Evolutionary conservation across 2,329 filamentous ascomycete genomes (phyloP).

Genomic region (Epichloe aotearoae): DNA sequence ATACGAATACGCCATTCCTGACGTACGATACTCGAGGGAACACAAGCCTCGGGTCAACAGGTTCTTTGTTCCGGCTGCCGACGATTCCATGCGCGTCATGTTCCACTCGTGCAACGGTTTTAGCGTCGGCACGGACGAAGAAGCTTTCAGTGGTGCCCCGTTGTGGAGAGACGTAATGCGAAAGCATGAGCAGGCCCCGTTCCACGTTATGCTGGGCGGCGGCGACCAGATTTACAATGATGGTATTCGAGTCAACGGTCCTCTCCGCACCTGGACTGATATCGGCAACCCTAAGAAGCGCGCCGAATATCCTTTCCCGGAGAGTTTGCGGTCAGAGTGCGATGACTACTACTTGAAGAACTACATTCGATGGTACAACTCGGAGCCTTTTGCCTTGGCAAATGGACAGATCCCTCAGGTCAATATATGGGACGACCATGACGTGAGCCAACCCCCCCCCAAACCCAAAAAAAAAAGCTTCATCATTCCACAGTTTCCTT

Average conservation of each 20-base stretch:
- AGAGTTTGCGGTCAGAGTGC: constrained; percentile 66
- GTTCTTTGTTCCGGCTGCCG: constrained; percentile 82
- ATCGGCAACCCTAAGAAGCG: constrained; percentile 77
- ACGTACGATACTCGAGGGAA: constrained; percentile 46
- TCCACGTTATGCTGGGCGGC: constrained; percentile 91
- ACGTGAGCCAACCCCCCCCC: constrained; percentile 34
- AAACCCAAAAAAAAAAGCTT: too few species aligned
- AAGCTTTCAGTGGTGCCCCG: constrained; percentile 78
- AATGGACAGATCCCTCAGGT: constrained; percentile 90
- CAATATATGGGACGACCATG: constrained; percentile 97
- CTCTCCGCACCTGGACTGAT: constrained; percentile 68
- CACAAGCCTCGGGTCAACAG: constrained; percentile 45
- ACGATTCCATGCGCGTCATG: constrained; percentile 94
- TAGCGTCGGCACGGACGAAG: constrained; percentile 72
- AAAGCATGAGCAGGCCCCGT: constrained; percentile 63
- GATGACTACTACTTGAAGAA: constrained; percentile 87
- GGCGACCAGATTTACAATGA: constrained; percentile 98
- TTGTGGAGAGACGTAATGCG: constrained; percentile 91
- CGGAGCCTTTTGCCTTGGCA: constrained; percentile 70
- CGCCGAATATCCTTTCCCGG: constrained; percentile 62
- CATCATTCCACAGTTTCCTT: background rate
- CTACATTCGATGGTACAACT: constrained; percentile 74
- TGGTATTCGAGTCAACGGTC: constrained; percentile 72
- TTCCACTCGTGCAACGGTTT: constrained; percentile 98
- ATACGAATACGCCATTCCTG: constrained; percentile 67